Conservation (phyloP, 2,329 filamentous ascomycete species). For the Reticulascus tulasneorum region DNA sequence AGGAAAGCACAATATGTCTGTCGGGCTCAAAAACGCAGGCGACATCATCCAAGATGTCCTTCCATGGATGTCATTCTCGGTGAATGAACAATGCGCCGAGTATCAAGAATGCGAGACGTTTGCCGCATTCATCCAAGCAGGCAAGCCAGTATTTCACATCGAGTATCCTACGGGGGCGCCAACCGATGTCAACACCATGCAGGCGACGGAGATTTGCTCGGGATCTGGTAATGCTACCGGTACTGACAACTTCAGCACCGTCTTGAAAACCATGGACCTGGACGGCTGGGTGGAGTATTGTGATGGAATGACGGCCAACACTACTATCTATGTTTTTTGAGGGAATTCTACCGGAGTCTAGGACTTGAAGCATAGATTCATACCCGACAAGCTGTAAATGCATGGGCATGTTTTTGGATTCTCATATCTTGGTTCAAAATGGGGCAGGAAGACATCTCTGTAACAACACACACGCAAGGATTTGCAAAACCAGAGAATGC, state of each 20-base stretch:
- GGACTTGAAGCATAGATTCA: too few species aligned
- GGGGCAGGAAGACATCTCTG: not conserved
- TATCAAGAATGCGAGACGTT: constrained; percentile 58
- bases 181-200: constrained; percentile 24
- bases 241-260: constrained; percentile 53
- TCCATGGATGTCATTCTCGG: constrained; percentile 56
- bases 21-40: constrained; percentile 67
- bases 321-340: too few species aligned
- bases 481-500: too few species aligned
- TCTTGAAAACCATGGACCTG: constrained; percentile 62
- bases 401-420: too few species aligned
- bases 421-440: too few species aligned
- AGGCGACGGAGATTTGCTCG: constrained; percentile 40
- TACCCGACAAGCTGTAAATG: too few species aligned
- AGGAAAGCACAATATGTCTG: constrained; percentile 48
- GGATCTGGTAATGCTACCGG: constrained; percentile 30
- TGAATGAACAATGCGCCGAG: constrained; percentile 67
- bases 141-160: constrained; percentile 70
- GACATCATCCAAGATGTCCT: constrained; percentile 49
- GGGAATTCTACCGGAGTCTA: too few species aligned
- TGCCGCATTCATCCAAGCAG: constrained; percentile 50
- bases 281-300: constrained; percentile 62
- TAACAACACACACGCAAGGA: too few species aligned
- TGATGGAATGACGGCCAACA: constrained; percentile 26
- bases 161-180: constrained; percentile 59